Evolutionary conservation across 2,329 filamentous ascomycete species (phyloP), one percentile per base, ranked within the genome.

Genomic region (Alternaria ventricosa): DNA sequence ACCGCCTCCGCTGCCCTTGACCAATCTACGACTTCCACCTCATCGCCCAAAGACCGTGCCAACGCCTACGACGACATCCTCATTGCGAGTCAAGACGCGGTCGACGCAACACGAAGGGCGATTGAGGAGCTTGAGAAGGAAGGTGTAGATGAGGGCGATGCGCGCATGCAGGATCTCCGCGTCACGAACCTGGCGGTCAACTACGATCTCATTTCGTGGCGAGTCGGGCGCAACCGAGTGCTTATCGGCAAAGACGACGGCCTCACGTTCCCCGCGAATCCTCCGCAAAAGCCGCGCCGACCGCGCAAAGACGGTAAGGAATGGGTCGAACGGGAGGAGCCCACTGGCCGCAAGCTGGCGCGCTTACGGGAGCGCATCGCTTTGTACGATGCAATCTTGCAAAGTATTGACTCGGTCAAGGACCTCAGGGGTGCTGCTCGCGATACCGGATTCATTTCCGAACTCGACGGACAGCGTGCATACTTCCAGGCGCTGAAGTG

Each of bases 401-500:
- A 97, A 80, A 97, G 93, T 79, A 85, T 99, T 63, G 92, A 97
- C 69, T 93, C 94, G 5, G 89, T 97, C 78, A 93, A 92, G 72
- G 93, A 97, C 64, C 86, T 99, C 13, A 92, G 94, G 3, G 96
- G 96, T 79, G 92, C 97, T 18, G 93, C 93, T 36, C 91, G 93
- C 45, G 96, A 99, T 74, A 86, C 89, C 44, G 84, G 83, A 15
- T 92, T 99, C 68, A 85, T 94, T 5, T 82, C 86, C 49, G 93
- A 96, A 78, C 84, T 99, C n/a, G 88, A 92, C 60, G 89, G 89
- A 33, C 95, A 93, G 70, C 86, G 87, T 36, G 85, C 87, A 64
- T 98, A 98, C 81, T 99, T 98, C 82, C 88, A 90, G 65, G 92
- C 96, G 10, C 84, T 98, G 59, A 97, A 95, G 90, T 94, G 89